A percentile compares a stretch with the other conserved stretches of the same genome.
phyloP scores from a whole-genome alignment of 345 rosid species.

The Eucalyptus microcorys region DNA sequence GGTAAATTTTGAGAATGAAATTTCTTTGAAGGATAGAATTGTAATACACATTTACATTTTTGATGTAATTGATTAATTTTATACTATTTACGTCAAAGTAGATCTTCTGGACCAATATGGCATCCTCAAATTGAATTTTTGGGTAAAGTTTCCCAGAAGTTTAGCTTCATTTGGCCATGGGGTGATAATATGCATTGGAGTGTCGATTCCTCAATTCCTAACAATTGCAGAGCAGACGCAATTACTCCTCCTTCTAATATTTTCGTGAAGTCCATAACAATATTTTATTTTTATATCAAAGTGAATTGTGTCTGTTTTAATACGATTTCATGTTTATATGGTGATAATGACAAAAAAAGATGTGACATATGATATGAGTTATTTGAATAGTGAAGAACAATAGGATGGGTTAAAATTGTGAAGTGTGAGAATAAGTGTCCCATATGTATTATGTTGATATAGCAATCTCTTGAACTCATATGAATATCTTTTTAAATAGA shows the following conservation, averaged over 20 bases:
- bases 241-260: not conserved
- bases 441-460: not conserved
- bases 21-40: not conserved
- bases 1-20: not conserved
- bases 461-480: not conserved
- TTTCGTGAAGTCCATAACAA: not conserved
- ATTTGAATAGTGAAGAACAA: not conserved
- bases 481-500: not conserved
- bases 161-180: not conserved
- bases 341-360: not conserved
- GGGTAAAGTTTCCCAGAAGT: not conserved
- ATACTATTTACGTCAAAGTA: not conserved
- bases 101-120: not conserved
- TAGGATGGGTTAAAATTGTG: not conserved
- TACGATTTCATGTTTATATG: not conserved
- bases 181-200: not conserved
- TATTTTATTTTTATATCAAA: not conserved
- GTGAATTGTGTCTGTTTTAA: not conserved
- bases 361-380: not conserved
- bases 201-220: not conserved
- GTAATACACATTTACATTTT: no score
- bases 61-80: not conserved
- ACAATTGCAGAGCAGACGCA: not conserved
- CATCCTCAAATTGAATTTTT: not conserved
- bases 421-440: not conserved